Evolutionary conservation across 305 asterid species (phyloP).

Genomic region (Rubia occidens): DNA sequence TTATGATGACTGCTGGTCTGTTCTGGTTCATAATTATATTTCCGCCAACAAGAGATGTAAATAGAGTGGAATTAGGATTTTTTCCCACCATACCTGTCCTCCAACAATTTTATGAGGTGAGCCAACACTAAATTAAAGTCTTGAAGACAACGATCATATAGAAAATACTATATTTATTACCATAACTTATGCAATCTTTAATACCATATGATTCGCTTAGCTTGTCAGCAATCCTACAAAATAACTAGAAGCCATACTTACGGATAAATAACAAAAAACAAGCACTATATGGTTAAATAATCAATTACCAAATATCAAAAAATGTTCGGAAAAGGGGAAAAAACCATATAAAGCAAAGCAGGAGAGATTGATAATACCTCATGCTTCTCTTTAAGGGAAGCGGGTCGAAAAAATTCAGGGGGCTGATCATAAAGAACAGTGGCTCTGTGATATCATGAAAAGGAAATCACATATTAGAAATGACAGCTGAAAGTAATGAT

Average conservation of each 20-base stretch:
- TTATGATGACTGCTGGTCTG: slow-evolving; percentile 84
- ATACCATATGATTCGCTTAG: slow-evolving; percentile 49
- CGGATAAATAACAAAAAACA: slow-evolving; percentile 21
- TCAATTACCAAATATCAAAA: background rate
- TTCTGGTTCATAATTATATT: slow-evolving; percentile 52
- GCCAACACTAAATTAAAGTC: slow-evolving; percentile 16
- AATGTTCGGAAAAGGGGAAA: background rate
- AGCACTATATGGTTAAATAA: slow-evolving; percentile 19
- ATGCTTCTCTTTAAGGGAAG: slow-evolving; percentile 71
- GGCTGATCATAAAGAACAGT: slow-evolving; percentile 90
- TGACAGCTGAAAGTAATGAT: slow-evolving; percentile 7
- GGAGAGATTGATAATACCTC: slow-evolving; percentile 39
- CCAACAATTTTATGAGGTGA: slow-evolving; percentile 34
- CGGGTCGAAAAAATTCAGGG: slow-evolving; percentile 83
- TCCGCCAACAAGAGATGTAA: slow-evolving; percentile 49
- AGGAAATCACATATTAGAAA: background rate
- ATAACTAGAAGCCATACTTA: slow-evolving; percentile 45
- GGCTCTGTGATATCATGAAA: slow-evolving; percentile 44
- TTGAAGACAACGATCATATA: slow-evolving; percentile 13
- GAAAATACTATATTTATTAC: slow-evolving; percentile 30
- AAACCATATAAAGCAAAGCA: background rate
- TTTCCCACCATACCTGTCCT: slow-evolving; percentile 23
- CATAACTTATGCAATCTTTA: slow-evolving; percentile 69
- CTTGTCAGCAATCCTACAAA: slow-evolving; percentile 63
- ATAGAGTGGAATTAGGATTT: slow-evolving; percentile 46